Percentiles rank a stretch among this genome's conserved stretches.
Conservation (phyloP, 2,329 filamentous ascomycete species). For the Colletotrichum sp. region DNA sequence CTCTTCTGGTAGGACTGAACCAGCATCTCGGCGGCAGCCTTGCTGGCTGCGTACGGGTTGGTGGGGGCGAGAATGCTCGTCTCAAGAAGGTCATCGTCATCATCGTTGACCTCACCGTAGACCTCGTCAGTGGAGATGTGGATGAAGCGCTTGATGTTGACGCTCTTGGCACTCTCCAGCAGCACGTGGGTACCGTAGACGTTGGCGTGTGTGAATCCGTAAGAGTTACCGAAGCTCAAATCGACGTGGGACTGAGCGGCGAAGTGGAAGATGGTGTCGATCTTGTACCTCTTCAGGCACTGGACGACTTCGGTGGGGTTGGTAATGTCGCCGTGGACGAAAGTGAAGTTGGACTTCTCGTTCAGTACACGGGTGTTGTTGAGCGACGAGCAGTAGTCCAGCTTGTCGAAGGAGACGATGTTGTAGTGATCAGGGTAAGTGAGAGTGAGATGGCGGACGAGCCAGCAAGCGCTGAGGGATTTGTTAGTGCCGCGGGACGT, state of each 20-base stretch:
- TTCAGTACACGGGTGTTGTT: conserved; percentile 79
- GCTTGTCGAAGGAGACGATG: conserved; percentile 82
- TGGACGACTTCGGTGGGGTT: conserved; percentile 72
- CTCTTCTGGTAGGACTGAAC: conserved; percentile 87
- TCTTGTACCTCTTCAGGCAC: conserved; percentile 72
- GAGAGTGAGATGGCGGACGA: conserved; percentile 77
- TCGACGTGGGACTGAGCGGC: conserved; percentile 88
- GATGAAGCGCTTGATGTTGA: conserved; percentile 75
- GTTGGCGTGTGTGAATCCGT: conserved; percentile 81
- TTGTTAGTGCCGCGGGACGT: background rate
- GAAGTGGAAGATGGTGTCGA: conserved; percentile 85
- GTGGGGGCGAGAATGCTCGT: conserved; percentile 78
- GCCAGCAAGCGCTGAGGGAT: conserved; percentile 75
- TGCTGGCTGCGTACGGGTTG: conserved; percentile 82
- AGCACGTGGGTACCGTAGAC: conserved; percentile 86
- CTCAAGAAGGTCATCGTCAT: conserved; percentile 74
- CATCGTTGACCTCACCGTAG: conserved; percentile 79
- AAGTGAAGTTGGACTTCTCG: conserved; percentile 74
- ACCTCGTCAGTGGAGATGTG: conserved; percentile 88
- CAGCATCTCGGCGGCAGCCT: conserved; percentile 83
- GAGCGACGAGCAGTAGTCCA: conserved; percentile 81
- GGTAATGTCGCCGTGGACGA: conserved; percentile 81
- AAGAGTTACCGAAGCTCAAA: conserved; percentile 82
- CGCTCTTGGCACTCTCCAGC: conserved; percentile 76
- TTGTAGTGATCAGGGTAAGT: conserved; percentile 79